phyloP scores from a whole-genome alignment of 2,329 filamentous ascomycete genomes.

The Neofusicoccum kwambonambiense region DNA sequence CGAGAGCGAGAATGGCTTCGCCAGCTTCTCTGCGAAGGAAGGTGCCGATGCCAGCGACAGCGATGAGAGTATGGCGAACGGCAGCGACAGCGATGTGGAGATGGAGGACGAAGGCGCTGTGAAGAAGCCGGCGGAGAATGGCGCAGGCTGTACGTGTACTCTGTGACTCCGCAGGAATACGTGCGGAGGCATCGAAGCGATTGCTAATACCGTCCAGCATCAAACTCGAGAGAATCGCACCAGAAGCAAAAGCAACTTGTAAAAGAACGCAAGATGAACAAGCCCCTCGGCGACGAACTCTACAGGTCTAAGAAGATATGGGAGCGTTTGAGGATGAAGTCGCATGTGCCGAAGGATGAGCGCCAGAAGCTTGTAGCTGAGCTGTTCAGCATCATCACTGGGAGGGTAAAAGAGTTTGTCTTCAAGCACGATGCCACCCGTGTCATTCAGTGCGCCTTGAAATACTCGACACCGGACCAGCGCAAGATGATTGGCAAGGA shows the following conservation, averaged over 20 bases:
- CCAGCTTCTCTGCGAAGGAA: conserved; percentile 33
- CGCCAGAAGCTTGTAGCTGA: conserved; percentile 83
- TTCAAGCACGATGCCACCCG: conserved; percentile 98
- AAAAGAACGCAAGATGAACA: conserved; percentile 85
- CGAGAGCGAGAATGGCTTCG: conserved; percentile 37
- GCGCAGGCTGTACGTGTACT: conserved; percentile 5
- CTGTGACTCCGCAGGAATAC: background rate
- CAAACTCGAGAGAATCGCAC: conserved; percentile 80
- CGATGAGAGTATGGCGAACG: conserved; percentile 15
- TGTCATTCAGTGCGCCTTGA: conserved; percentile 93
- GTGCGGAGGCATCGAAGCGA: too few species aligned
- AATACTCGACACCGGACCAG: conserved; percentile 85
- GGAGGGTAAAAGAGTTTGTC: conserved; percentile 89
- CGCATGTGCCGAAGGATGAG: conserved; percentile 87
- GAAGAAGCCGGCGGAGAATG: conserved; percentile 17
- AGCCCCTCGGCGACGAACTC: conserved; percentile 88
- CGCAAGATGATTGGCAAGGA: conserved; percentile 83
- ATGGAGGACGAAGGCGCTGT: conserved; percentile 13
- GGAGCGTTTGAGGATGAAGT: conserved; percentile 91
- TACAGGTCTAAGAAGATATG: conserved; percentile 92
- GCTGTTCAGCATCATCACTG: conserved; percentile 87
- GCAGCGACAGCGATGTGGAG: conserved; percentile 13
- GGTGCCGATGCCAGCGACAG: conserved; percentile 25
- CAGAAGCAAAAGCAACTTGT: conserved; percentile 87
- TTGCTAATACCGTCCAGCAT: conserved; percentile 38